phyloP scores from a whole-genome alignment of 176 grass and related monocot species.

The Guadua angustifolia region DNA sequence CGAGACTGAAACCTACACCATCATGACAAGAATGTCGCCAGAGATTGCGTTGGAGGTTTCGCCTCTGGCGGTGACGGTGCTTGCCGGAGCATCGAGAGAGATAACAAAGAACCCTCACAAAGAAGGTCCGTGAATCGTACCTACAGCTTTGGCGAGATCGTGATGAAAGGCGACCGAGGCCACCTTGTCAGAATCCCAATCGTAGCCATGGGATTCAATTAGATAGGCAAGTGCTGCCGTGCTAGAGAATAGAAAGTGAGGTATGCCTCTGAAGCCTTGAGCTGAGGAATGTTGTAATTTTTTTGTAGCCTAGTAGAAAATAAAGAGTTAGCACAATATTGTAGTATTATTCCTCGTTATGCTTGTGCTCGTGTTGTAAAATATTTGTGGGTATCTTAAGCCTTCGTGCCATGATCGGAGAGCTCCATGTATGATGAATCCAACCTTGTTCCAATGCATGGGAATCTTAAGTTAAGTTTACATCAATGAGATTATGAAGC shows the following conservation, averaged over 20 bases:
- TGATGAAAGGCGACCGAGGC: constrained; percentile 85
- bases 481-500: no score
- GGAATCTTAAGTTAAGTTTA: no score
- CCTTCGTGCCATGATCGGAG: no score
- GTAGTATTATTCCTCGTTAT: no score
- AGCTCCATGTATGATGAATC: no score
- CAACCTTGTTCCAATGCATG: no score
- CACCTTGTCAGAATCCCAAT: constrained; percentile 91
- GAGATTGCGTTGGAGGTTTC: constrained; percentile 72
- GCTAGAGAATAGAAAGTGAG: constrained; percentile 15
- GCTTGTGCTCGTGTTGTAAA: no score
- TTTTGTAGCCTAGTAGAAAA: constrained; percentile 66
- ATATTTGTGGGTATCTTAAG: no score
- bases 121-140: constrained; percentile 68
- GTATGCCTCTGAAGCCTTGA: not conserved
- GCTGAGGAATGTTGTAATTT: constrained; percentile 54
- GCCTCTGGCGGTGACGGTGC: constrained; percentile 68
- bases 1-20: constrained; percentile 69
- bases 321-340: no score
- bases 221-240: constrained; percentile 23
- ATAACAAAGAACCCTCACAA: constrained; percentile 64
- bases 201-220: constrained; percentile 78
- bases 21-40: constrained; percentile 73
- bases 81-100: constrained; percentile 63
- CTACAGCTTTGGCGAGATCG: constrained; percentile 89